Percentiles rank a stretch among this genome's conserved stretches.
phyloP scores from a whole-genome alignment of 2,329 filamentous ascomycete genomes.

The Trichoderma aggressivum region DNA sequence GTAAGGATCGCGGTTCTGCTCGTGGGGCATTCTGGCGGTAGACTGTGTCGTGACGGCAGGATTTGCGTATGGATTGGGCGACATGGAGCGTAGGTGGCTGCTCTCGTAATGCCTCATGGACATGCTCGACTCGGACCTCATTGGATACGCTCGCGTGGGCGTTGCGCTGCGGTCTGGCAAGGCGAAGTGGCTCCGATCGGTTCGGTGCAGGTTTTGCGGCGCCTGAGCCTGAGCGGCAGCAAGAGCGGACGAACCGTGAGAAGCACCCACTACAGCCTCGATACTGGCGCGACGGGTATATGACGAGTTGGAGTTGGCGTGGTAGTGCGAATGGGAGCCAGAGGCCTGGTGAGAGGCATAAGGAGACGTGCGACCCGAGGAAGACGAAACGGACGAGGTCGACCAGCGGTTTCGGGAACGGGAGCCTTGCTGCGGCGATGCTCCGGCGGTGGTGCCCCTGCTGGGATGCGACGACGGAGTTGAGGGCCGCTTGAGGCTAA shows the following conservation, averaged over 20 bases:
- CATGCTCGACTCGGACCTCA: constrained; percentile 16
- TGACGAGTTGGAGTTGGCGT: neutral
- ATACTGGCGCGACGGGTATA: constrained; percentile 41
- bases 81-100: constrained; percentile 20
- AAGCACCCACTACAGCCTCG: constrained; percentile 35
- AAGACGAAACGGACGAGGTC: constrained; percentile 40
- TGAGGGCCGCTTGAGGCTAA: constrained; percentile 19
- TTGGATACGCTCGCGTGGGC: neutral
- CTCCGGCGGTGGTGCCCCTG: constrained; percentile 24
- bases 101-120: constrained; percentile 12
- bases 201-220: constrained; percentile 36
- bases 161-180: neutral
- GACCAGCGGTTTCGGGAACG: constrained; percentile 54
- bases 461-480: constrained; percentile 22
- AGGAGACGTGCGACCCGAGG: constrained; percentile 45
- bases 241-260: constrained; percentile 30
- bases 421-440: constrained; percentile 39
- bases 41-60: constrained; percentile 20
- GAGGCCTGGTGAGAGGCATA: constrained; percentile 30
- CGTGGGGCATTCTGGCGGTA: constrained; percentile 30
- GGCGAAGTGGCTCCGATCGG: neutral
- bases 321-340: constrained; percentile 25
- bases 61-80: constrained; percentile 14
- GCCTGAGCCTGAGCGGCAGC: constrained; percentile 26
- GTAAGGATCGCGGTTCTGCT: constrained; percentile 30